Percentiles rank a stretch among this genome's conserved stretches.
Conservation (phyloP, 1,284 basidiomycete species). For the Vanrija humicola region DNA sequence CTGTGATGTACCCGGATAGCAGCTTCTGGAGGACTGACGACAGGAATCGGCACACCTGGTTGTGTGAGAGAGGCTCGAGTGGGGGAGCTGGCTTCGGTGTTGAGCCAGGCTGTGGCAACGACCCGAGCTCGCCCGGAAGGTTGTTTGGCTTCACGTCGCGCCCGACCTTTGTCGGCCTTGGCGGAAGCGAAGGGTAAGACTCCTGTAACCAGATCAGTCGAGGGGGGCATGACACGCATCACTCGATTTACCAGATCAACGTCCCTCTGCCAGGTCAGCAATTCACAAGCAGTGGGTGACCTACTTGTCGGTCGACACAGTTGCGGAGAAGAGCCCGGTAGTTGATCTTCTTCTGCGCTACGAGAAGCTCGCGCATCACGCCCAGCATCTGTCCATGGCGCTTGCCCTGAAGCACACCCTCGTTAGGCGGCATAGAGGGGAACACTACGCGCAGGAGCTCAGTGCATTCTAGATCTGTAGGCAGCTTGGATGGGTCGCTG, state of each 20-base stretch:
- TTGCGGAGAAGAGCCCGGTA: constrained; percentile 14
- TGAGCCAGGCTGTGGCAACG: neutral
- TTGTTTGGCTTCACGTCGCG: neutral
- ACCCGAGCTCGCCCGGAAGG: neutral
- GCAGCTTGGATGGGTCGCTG: constrained; percentile 20
- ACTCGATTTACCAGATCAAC: constrained; percentile 3
- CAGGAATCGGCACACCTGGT: constrained; percentile 61
- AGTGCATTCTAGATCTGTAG: constrained; percentile 4
- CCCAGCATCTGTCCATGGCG: constrained; percentile 15
- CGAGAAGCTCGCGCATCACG: constrained; percentile 25
- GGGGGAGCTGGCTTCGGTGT: neutral
- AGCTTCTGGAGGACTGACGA: constrained; percentile 62
- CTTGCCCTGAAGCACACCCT: constrained; percentile 1
- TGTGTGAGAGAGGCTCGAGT: constrained; percentile 22
- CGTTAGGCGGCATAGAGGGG: neutral
- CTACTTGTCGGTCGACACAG: constrained; percentile 11
- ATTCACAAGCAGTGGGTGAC: neutral
- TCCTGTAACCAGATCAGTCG: neutral
- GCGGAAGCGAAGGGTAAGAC: neutral
- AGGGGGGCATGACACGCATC: neutral
- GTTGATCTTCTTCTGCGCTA: constrained; percentile 21
- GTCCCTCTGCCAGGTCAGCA: constrained; percentile 10
- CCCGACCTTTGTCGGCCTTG: neutral
- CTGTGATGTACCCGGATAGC: constrained; percentile 74
- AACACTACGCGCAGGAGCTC: constrained; percentile 8